Base-by-base conservation (phyloP, 768 basidiomycete genomes). In the Infundibulicybe gibba region DNA sequence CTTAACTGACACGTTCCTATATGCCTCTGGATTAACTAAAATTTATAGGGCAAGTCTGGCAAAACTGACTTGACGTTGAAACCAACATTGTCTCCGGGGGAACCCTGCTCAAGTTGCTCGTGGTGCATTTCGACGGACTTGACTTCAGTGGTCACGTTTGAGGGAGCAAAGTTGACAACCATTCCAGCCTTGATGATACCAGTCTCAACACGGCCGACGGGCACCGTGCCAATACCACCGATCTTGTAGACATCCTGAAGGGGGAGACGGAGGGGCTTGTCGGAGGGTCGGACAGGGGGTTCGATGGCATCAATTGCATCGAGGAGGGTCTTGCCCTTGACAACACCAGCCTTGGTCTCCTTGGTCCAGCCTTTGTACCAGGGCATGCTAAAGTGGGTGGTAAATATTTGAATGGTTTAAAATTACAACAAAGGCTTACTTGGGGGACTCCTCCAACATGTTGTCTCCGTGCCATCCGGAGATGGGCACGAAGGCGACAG, bases 191-290 rank as follows among this genome's bases (percentile, higher is more conserved):
- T 97, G 84, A 99, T 97, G 72, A 92, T 66, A 87, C 97, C 97
- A 65, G 97, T 99, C 81, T 99, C 97, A 61, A 99, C 97, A 90
- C 97, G 97, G 70, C 97, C 97, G 75, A 99, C 97, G 69, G 97
- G 97, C 64, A 99, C 97, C 61, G 97, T 99, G 59, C 97, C 97
- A 59, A 99, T 99, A 92, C 97, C 97, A 76, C 97, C 97, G 63
- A 99, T 99, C 83, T 99, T 99, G 92, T 99, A 98, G 66, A 99
- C 97, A 83, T 99, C 97, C 85, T 99, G 95, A 70, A 97, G 93
- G 62, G 95, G 94, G 58, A 99, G 94, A 75, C 97, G 94, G 77
- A 99, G 97, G 60, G 97, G 95, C 82, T 97, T 98, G 80, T 99
- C 97, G 67, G 89, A 87, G 54, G 97, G 97, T 71, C 97, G 92